Base-by-base conservation (phyloP, 2,329 filamentous ascomycete genomes). In the Cryphonectria japonica region DNA sequence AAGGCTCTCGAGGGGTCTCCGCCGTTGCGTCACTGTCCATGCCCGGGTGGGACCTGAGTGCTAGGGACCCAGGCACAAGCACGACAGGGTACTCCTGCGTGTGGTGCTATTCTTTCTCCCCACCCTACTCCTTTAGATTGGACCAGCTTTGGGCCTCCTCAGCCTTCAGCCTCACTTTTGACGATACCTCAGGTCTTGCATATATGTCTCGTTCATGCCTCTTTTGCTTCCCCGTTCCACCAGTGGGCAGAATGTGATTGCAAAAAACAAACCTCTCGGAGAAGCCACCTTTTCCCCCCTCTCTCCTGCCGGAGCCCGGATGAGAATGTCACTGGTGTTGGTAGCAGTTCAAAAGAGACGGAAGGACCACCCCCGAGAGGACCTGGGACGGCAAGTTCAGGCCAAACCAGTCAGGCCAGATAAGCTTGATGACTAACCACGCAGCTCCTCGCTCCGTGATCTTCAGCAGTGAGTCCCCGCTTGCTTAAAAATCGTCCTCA, bases 21-120 rank as follows among this genome's bases (percentile, higher is more conserved):
- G 65, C 65, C 41, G 65, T 57, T 67, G 29, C 65, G 50, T 57
- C 50, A 43, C 65, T 57, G 32, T 67, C n/a, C 8, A 67, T 43
- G 65, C 54, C 37, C 52, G 29, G 37, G 13, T 67, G 59, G 59
- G 34, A 22, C 34, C 22, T 39, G 59, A 26, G 37, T 43, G 65
- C 65, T 59, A 34, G 65, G 65, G 43, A n/a, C 8, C 43, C 64
- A 54, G 64, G 63, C 63, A 66, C 26, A 7, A 32, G 11, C 2
- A 11, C 4, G 16, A 66, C 26, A 7, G 46, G 22, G 11, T 3
- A 11, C 4, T 7, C 46, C 46, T 22, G 29, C 9, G 37, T 37
- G 19, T 50, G 46, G 46, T 50, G 46, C 43, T 46, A 22, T 16
- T 5, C 14, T 16, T 7, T 14, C 43, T 46, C 46, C 46, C 46